Conservation (phyloP, 2,329 filamentous ascomycete genomes). For the Neoarthrinium moseri region DNA sequence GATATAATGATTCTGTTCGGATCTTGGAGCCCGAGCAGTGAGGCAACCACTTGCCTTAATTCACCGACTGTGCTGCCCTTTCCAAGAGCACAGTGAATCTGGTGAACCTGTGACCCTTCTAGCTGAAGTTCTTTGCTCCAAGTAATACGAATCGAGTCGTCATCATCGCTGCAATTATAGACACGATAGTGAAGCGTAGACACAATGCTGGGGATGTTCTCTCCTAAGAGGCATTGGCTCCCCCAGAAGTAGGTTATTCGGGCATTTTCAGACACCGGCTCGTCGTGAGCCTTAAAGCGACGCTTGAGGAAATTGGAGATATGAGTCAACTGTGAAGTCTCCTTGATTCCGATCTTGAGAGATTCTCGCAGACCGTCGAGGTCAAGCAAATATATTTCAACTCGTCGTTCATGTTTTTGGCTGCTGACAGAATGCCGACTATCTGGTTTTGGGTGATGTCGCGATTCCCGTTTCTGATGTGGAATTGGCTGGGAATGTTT, state of each 20-base stretch:
- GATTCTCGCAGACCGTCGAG: constrained; percentile 17
- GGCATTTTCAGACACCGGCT: constrained; percentile 13
- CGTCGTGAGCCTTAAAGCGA: constrained; percentile 1
- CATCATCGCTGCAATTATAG: constrained; percentile 12
- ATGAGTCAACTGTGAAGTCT: constrained; percentile 13
- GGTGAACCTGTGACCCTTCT: constrained; percentile 12
- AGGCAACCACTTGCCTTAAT: constrained; percentile 22
- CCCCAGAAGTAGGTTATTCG: constrained; percentile 16
- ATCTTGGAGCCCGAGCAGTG: constrained; percentile 20
- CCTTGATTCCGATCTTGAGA: constrained; percentile 15
- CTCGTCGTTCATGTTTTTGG: constrained; percentile 4
- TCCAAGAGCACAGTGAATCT: constrained; percentile 17
- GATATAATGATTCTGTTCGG: constrained; percentile 26
- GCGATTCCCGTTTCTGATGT: not conserved
- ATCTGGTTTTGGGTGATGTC: not conserved
- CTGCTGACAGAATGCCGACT: not conserved
- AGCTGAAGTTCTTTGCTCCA: constrained; percentile 12
- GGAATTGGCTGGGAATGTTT: not conserved
- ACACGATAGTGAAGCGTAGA: constrained; percentile 18
- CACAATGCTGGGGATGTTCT: constrained; percentile 15
- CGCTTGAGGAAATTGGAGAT: constrained; percentile 11
- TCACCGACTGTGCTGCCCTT: constrained; percentile 25
- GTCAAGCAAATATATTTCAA: constrained; percentile 19
- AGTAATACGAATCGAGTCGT: constrained; percentile 15
- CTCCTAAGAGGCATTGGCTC: constrained; percentile 10